Evolutionary conservation across 1,284 basidiomycete genomes (phyloP), one percentile per base, ranked within the genome.

Genomic region (Somion occarium): DNA sequence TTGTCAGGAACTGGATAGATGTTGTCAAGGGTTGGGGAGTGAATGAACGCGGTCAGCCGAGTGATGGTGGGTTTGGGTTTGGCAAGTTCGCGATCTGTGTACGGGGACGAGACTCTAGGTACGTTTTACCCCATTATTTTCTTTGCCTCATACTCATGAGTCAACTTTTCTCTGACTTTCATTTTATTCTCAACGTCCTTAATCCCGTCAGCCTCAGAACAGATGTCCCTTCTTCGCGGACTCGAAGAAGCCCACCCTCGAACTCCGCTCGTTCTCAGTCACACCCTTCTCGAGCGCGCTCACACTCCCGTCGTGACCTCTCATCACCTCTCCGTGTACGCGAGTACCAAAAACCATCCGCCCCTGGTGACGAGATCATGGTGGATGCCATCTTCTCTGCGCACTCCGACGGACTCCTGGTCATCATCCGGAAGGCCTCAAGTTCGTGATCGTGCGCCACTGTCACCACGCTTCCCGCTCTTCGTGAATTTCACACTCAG

Each of bases 341-440:
- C 7, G 50, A 44, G 7, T 39, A 42, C 20, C 2, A 13, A 22
- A 56, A 54, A 47, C 49, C 39, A 25, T 34, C 39, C 25, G 60
- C 55, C 24, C 38, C 51, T 18, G 67, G 62, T 56, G 66, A 64
- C 49, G 72, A 69, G 59, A 67, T 80, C 49, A 53, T 71, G 24
- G 85, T 89, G 15, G 88, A 89, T 59, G 84, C 85, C 2, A 88
- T 90, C 52, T 88, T 90, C 63, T 87, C 85, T 34, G 87, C 84
- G 2, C 87, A 89, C 63, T 88, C 86, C 22, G 87, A 90, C 62
- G 87, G 87, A 3, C 71, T 90, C 52, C 79, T 90, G 71, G 83
- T 88, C 55, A 86, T 90, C 55, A 67, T 90, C 9, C 77, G 88
- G 12, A 56, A 57, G 23, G 56, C 62, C 58, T 59, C 30, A 34